Evolutionary conservation across 208 protist species (phyloP).

Genomic region (Crithidia expoeki): DNA sequence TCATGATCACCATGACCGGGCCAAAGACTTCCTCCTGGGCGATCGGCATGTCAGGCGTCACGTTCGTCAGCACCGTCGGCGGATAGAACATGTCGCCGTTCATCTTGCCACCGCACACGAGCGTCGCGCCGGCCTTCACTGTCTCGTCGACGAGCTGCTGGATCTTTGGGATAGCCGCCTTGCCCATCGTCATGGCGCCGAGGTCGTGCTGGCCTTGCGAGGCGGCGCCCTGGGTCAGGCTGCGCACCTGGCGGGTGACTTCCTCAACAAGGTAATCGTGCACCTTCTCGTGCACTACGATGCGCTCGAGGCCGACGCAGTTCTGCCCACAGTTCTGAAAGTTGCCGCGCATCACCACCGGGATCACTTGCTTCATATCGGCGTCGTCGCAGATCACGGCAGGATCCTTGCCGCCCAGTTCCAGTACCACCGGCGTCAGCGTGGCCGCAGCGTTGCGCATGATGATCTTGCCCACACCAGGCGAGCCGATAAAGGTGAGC

Average conservation of each 20-base stretch:
- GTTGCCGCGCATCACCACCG: constrained; percentile 88
- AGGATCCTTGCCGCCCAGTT: constrained; percentile 96
- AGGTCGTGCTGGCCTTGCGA: constrained; percentile 78
- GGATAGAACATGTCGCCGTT: constrained; percentile 77
- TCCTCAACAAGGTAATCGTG: constrained; percentile 87
- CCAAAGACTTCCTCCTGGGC: constrained; percentile 95
- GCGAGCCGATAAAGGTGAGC: constrained; percentile 93
- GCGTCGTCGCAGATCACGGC: constrained; percentile 92
- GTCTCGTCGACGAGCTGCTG: constrained; percentile 92
- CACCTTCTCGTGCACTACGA: constrained; percentile 86
- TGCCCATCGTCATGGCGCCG: constrained; percentile 95
- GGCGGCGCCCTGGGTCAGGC: constrained; percentile 85
- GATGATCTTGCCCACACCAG: constrained; percentile 87
- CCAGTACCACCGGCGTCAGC: constrained; percentile 93
- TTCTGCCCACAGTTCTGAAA: constrained; percentile 96
- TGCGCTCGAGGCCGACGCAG: constrained; percentile 89
- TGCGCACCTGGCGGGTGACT: constrained; percentile 55
- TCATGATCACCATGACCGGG: constrained; percentile 92
- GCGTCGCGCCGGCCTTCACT: constrained; percentile 84
- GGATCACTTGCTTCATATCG: constrained; percentile 89
- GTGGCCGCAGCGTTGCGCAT: constrained; percentile 91
- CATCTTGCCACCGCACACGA: constrained; percentile 86
- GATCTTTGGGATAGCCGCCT: constrained; percentile 86
- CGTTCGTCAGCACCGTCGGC: constrained; percentile 93
- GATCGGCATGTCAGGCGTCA: constrained; percentile 89